Evolutionary conservation across 345 rosid species (phyloP).

Genomic region (Chamaenerion angustifolium): DNA sequence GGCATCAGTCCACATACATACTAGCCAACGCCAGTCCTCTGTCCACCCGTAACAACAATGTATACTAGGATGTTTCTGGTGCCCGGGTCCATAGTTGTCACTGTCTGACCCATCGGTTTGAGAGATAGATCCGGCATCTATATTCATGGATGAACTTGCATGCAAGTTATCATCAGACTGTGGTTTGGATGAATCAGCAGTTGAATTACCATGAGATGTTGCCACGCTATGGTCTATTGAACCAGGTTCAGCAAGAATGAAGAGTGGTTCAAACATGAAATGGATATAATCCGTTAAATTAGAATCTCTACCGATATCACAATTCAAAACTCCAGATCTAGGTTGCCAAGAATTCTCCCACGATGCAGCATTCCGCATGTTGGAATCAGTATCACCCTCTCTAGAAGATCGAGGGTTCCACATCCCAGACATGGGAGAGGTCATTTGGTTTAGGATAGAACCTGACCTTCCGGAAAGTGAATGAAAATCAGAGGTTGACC

Average conservation of each 20-base stretch:
- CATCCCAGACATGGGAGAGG: constrained; percentile 46
- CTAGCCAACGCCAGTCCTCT: constrained; percentile 99
- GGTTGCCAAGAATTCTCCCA: constrained; percentile 95
- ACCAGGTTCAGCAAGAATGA: constrained; percentile 93
- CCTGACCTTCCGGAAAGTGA: constrained; percentile 63
- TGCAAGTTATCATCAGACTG: constrained; percentile 47
- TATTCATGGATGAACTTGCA: constrained; percentile 41
- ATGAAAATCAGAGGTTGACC: constrained; percentile 46
- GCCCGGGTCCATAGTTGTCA: constrained; percentile 33
- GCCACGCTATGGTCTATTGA: constrained; percentile 78
- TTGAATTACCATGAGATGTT: constrained; percentile 29
- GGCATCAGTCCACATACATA: constrained; percentile 98
- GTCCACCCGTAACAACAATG: constrained; percentile 99
- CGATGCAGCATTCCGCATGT: constrained; percentile 43
- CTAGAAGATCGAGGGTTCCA: constrained; percentile 85
- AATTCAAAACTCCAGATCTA: constrained; percentile 67
- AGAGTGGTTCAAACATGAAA: constrained; percentile 91
- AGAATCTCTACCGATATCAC: constrained; percentile 61
- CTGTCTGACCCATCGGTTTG: constrained; percentile 58
- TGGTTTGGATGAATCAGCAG: constrained; percentile 46
- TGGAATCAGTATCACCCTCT: constrained; percentile 84
- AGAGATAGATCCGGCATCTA: constrained; percentile 50
- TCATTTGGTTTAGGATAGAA: constrained; percentile 41
- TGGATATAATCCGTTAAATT: constrained; percentile 45
- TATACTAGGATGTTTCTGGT: constrained; percentile 66